A percentile compares a stretch with the other conserved stretches of the same genome.
phyloP scores from a whole-genome alignment of 1,284 basidiomycete species.

The Rhizopogon hawkerae region DNA sequence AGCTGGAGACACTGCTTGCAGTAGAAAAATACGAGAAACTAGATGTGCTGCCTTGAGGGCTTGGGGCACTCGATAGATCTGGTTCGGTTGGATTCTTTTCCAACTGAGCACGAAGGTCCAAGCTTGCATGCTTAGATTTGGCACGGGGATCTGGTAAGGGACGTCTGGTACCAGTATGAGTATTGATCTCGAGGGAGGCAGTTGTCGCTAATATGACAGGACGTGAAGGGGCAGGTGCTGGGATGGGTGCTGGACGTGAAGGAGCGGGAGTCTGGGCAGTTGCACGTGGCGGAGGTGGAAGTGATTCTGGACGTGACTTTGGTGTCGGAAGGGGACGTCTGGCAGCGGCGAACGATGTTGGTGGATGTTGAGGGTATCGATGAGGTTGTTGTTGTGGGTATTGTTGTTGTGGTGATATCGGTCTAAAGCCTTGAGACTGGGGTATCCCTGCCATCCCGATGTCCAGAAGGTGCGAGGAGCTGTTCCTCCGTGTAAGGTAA shows the following conservation, averaged over 20 bases:
- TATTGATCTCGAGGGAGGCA: constrained; percentile 10
- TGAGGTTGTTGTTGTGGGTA: neutral
- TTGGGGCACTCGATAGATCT: constrained; percentile 1
- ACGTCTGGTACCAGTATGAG: constrained; percentile 12
- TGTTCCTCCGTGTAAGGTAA: neutral
- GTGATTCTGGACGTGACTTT: constrained; percentile 25
- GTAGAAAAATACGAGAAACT: neutral
- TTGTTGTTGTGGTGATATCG: constrained; percentile 3
- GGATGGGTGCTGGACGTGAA: constrained; percentile 11
- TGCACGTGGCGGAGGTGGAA: constrained; percentile 19
- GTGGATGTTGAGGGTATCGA: neutral
- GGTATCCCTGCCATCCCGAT: neutral
- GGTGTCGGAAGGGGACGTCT: constrained; percentile 23
- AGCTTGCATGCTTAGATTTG: constrained; percentile 15
- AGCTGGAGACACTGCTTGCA: neutral
- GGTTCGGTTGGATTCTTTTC: constrained; percentile 11
- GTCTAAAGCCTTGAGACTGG: constrained; percentile 1
- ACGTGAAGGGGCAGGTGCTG: constrained; percentile 26
- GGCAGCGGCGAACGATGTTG: constrained; percentile 5
- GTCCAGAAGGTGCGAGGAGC: too few relatives aligned
- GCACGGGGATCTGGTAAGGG: constrained; percentile 21
- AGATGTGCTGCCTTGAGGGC: neutral
- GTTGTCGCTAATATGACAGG: constrained; percentile 21
- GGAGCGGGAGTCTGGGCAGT: constrained; percentile 9
- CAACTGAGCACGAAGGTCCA: constrained; percentile 16